Evolutionary conservation across 78 protist genomes (phyloP).

Genomic region (Creolimax fragrantissima): DNA sequence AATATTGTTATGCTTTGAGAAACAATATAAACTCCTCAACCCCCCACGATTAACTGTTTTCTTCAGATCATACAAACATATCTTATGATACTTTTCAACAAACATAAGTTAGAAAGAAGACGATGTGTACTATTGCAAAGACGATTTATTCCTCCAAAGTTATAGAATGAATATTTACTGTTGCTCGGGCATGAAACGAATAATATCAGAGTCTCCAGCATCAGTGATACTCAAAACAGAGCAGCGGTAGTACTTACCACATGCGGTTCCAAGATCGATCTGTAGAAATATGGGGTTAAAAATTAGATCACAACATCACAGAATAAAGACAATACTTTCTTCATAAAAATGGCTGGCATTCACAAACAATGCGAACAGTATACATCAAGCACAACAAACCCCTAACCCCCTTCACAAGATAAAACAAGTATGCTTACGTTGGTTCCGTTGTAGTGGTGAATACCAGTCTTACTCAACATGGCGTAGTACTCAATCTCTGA

Average conservation of each 20-base stretch:
- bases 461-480: constrained; percentile 90
- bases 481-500: constrained; percentile 99
- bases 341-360: no score
- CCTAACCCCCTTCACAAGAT: neutral
- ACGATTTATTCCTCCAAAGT: neutral
- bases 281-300: no score
- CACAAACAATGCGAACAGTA: no score
- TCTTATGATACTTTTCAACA: no score
- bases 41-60: no score
- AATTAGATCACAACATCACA: no score
- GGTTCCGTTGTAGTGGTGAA: constrained; percentile 95
- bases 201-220: constrained; percentile 96
- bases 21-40: no score
- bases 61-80: no score
- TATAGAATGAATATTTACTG: neutral
- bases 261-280: constrained; percentile 96
- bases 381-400: no score
- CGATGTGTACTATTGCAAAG: neutral
- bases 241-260: constrained; percentile 94
- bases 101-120: neutral
- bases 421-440: constrained; percentile 44
- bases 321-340: no score
- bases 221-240: constrained; percentile 83
- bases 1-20: no score
- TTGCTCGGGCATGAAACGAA: constrained; percentile 29